Evolutionary conservation across 192 early-diverging fungal species (phyloP), one percentile per base, ranked within the genome.

Genomic region (Coemansia sp.): DNA sequence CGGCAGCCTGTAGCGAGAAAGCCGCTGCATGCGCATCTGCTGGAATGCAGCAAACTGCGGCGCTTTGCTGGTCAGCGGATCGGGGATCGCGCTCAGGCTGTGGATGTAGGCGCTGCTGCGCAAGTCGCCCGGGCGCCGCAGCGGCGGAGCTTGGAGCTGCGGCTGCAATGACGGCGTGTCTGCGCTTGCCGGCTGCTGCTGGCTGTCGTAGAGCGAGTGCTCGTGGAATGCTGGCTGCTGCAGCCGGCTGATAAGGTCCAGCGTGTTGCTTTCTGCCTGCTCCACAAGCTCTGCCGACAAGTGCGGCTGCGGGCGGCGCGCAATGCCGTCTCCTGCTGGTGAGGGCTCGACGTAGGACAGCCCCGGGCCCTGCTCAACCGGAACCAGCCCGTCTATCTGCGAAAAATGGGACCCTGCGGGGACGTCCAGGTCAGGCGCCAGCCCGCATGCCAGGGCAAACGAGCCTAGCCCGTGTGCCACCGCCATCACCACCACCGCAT

Each of bases 31-130:
- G 15, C 61, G 60, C 59, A 74, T 74, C 18, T 55, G 59, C 45
- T 61, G 65, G 41, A 63, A 74, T 2, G 71, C 71, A 7, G 38
- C 61, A 55, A 68, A 74, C 53, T 74, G 71, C 28, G 61, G 65
- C 10, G 47, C 55, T n/a, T 44, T 36, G 61, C 43, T 67, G 10
- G 35, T 21, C 57, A 68, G 35, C 9, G 71, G 65, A 28, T 74
- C 71, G 10, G 49, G 47, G 19, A 61, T 49, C 6, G 44, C 42
- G 20, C 23, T 21, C 23, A 59, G 44, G 14, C 33, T 48, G 20
- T 56, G 55, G 26, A 45, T 14, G 30, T 55, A 59, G 18, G 53
- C 50, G 37, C 38, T 50, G 10, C 48, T 35, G 42, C 50, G 42
- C 12, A 51, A 33, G 7, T 62, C 60, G 19, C 60, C 35, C 2